phyloP scores from a whole-genome alignment of 2,329 filamentous ascomycete genomes.

The Fusarium odoratissimum region DNA sequence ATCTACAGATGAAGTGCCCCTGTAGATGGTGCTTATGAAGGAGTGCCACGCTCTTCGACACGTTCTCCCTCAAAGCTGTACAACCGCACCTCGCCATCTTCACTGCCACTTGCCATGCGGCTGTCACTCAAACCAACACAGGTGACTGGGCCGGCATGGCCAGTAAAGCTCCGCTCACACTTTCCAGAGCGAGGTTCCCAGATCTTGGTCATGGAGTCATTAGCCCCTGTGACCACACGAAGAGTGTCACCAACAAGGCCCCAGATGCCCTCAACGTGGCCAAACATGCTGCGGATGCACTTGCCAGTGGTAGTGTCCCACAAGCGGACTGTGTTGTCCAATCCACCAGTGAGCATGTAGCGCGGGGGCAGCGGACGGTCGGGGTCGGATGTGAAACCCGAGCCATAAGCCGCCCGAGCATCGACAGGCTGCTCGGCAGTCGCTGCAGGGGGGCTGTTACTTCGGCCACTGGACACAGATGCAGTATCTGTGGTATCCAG shows the following conservation, averaged over 20 bases:
- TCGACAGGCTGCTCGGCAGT: conserved; percentile 52
- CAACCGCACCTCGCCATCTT: conserved; percentile 90
- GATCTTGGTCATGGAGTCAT: conserved; percentile 92
- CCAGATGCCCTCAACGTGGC: conserved; percentile 97
- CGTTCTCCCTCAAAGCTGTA: conserved; percentile 76
- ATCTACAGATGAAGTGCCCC: background rate
- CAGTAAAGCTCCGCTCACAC: conserved; percentile 92
- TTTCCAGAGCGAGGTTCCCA: conserved; percentile 95
- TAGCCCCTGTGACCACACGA: conserved; percentile 86
- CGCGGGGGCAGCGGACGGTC: conserved; percentile 80
- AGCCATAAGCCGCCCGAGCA: conserved; percentile 67
- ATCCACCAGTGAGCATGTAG: conserved; percentile 92
- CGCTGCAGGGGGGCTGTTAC: conserved; percentile 53
- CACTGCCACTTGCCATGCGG: conserved; percentile 89
- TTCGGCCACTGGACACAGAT: conserved; percentile 62
- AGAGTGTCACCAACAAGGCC: conserved; percentile 89
- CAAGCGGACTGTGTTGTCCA: conserved; percentile 90
- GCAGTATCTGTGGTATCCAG: conserved; percentile 65
- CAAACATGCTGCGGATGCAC: conserved; percentile 93
- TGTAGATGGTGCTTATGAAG: conserved; percentile 52
- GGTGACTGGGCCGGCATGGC: conserved; percentile 90
- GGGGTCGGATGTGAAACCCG: conserved; percentile 69
- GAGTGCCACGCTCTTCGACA: conserved; percentile 63
- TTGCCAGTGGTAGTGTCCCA: conserved; percentile 89
- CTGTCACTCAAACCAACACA: conserved; percentile 93